Evolutionary conservation across 1,284 basidiomycete species (phyloP).

Genomic region (Cutaneotrichosporon curvatum): DNA sequence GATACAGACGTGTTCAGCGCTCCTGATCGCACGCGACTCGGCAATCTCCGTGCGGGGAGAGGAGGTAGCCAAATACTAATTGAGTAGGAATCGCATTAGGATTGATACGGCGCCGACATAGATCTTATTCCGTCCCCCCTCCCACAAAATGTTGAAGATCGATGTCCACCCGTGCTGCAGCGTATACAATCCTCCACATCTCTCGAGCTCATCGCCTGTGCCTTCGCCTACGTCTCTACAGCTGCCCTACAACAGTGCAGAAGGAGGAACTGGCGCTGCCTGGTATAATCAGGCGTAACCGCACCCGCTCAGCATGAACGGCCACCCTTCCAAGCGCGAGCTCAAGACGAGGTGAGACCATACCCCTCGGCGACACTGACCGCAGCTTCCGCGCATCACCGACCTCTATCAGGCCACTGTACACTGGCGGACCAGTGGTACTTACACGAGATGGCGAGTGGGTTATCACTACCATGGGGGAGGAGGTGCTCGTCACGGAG

Average conservation of each 20-base stretch:
- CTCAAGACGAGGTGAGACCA: conserved; percentile 39
- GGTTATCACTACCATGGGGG: conserved; percentile 78
- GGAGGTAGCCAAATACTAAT: too few species aligned
- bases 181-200: too few species aligned
- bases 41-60: too few species aligned
- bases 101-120: too few species aligned
- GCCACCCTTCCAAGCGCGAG: conserved; percentile 24
- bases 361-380: neutral
- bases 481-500: conserved; percentile 78
- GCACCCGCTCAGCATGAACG: conserved; percentile 25
- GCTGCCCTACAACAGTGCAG: too few species aligned
- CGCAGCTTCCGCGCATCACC: conserved; percentile 44
- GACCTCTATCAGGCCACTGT: conserved; percentile 56
- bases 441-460: conserved; percentile 69
- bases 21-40: too few species aligned
- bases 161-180: neutral
- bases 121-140: conserved; percentile 3
- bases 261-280: neutral
- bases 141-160: conserved; percentile 9
- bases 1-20: too few species aligned
- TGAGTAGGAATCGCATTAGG: too few species aligned
- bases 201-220: too few species aligned
- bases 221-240: too few species aligned
- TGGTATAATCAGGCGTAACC: neutral
- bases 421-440: conserved; percentile 79